Evolutionary conservation across 495 filamentous ascomycete species (phyloP).

Genomic region (Penicillium nucicola): DNA sequence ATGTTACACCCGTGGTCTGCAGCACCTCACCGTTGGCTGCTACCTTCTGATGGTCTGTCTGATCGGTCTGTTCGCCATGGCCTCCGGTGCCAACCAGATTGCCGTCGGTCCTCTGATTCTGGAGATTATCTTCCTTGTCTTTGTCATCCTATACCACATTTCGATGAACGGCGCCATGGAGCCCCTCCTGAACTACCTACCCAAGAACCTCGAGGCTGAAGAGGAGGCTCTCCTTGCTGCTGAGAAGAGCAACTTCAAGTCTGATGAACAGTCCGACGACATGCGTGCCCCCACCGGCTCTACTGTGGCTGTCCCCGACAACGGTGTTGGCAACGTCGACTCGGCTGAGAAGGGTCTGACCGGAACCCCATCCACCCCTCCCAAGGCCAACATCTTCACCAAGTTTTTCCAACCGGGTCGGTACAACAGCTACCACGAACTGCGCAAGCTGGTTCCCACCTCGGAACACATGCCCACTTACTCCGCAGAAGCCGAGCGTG

Average conservation of each 20-base stretch:
- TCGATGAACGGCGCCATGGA: conserved; percentile 74
- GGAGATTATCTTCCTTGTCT: conserved; percentile 78
- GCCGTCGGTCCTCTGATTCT: conserved; percentile 73
- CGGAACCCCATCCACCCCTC: conserved; percentile 18
- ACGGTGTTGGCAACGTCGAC: conserved; percentile 28
- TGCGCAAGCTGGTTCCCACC: conserved; percentile 70
- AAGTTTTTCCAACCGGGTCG: conserved; percentile 79
- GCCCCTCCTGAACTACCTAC: conserved; percentile 79
- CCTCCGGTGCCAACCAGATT: conserved; percentile 51
- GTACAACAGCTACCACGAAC: conserved; percentile 65
- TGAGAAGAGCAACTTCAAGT: conserved; percentile 27
- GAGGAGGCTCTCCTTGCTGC: conserved; percentile 61
- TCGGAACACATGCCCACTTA: conserved; percentile 51
- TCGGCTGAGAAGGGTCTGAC: conserved; percentile 36
- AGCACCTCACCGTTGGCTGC: conserved; percentile 85
- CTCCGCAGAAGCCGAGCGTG: conserved; percentile 52
- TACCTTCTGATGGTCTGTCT: conserved; percentile 84
- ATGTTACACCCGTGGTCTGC: conserved; percentile 82
- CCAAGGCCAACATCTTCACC: conserved; percentile 55
- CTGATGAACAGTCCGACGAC: conserved; percentile 19
- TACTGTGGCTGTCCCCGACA: conserved; percentile 5
- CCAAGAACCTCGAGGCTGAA: conserved; percentile 59
- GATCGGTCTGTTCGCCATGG: conserved; percentile 85
- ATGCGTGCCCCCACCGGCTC: conserved; percentile 16
- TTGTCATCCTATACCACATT: conserved; percentile 78